Percentiles rank a stretch among this genome's conserved stretches.
Evolutionary conservation across 2,329 filamentous ascomycete species (phyloP).

Genomic region (Aulographum hederae): DNA sequence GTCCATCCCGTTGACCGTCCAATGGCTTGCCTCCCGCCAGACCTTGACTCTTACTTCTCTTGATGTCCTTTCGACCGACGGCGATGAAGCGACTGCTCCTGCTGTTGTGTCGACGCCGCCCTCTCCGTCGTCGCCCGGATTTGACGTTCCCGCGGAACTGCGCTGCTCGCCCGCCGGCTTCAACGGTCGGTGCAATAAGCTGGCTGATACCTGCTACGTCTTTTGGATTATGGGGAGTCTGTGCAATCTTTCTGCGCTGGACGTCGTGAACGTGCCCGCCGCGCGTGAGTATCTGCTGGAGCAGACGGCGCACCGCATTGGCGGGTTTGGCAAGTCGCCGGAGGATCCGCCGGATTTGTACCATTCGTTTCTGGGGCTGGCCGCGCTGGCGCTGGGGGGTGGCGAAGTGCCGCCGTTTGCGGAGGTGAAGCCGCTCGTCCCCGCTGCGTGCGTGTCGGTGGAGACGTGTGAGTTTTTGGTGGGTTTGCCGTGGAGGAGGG

Average conservation of each 20-base stretch:
- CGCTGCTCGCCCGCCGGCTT: constrained; percentile 44
- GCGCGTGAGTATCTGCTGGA: constrained; percentile 50
- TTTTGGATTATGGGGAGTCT: constrained; percentile 72
- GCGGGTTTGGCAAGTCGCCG: constrained; percentile 27
- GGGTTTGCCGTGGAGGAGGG: constrained; percentile 17
- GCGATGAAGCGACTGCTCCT: constrained; percentile 16
- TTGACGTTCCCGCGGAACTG: not conserved
- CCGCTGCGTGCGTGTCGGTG: constrained; percentile 55
- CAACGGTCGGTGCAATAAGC: constrained; percentile 82
- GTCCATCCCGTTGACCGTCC: not conserved
- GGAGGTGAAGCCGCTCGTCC: constrained; percentile 53
- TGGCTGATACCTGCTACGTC: constrained; percentile 84
- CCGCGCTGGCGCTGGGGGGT: constrained; percentile 55
- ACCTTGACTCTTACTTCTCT: constrained; percentile 6
- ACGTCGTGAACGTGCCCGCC: constrained; percentile 6
- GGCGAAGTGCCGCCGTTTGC: no score
- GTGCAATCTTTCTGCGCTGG: constrained; percentile 21
- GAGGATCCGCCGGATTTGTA: constrained; percentile 47
- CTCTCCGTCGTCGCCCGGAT: no score
- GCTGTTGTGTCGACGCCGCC: no score
- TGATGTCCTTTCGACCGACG: constrained; percentile 15
- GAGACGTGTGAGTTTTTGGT: constrained; percentile 25
- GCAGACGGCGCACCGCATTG: constrained; percentile 69
- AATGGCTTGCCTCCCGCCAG: not conserved
- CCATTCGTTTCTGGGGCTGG: constrained; percentile 76